phyloP scores from a whole-genome alignment of 1,284 basidiomycete species.

The Papiliotrema nemorosa region DNA sequence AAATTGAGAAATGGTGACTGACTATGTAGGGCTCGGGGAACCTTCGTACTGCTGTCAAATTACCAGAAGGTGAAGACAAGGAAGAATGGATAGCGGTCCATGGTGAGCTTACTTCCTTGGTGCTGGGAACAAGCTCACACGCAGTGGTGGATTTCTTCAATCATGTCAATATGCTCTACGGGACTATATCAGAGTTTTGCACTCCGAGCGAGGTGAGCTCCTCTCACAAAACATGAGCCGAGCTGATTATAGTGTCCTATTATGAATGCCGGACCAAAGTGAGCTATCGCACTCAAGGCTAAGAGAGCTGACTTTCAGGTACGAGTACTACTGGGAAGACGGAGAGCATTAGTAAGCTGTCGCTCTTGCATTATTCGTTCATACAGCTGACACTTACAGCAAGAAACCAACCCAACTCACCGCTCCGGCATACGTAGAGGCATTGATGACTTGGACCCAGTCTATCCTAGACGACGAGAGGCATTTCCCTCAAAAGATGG shows the following conservation, averaged over 20 bases:
- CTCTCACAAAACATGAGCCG: background rate
- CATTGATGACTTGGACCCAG: slow-evolving; percentile 99
- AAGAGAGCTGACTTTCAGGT: slow-evolving; percentile 53
- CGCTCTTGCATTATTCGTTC: background rate
- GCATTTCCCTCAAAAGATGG: slow-evolving; percentile 93
- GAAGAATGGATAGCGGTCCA: slow-evolving; percentile 98
- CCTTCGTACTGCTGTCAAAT: slow-evolving; percentile 77
- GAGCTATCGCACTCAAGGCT: slow-evolving; percentile 27
- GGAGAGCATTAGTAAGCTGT: slow-evolving; percentile 63
- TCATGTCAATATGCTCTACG: slow-evolving; percentile 93
- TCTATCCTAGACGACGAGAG: slow-evolving; percentile 85
- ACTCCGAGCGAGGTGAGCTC: slow-evolving; percentile 74
- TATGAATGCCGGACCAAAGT: slow-evolving; percentile 98
- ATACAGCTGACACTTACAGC: slow-evolving; percentile 25
- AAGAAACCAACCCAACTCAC: slow-evolving; percentile 90
- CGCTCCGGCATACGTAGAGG: slow-evolving; percentile 95
- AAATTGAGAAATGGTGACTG: background rate
- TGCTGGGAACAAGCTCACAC: background rate
- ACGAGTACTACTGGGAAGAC: slow-evolving; percentile 99
- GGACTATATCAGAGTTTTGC: slow-evolving; percentile 94
- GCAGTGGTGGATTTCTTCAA: slow-evolving; percentile 94
- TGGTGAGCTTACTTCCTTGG: slow-evolving; percentile 56
- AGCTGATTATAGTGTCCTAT: slow-evolving; percentile 71
- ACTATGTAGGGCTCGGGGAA: slow-evolving; percentile 79
- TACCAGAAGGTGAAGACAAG: slow-evolving; percentile 90